phyloP scores from a whole-genome alignment of 2,329 filamentous ascomycete genomes.

The Monosporascus sp. region DNA sequence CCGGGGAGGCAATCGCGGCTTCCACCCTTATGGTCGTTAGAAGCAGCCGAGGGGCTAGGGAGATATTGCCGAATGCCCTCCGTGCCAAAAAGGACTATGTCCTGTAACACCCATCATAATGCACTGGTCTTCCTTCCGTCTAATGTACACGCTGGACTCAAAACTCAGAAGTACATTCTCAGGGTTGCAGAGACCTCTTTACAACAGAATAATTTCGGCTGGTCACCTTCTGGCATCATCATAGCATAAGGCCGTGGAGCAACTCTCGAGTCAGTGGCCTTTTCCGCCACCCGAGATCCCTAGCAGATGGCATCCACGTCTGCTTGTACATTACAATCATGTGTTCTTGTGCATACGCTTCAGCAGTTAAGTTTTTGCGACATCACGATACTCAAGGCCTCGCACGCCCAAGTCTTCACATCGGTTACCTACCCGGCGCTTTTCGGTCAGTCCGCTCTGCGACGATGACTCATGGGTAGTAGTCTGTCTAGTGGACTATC shows the following conservation, averaged over 20 bases:
- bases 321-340: slow-evolving; percentile 8
- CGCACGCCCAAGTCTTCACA: no score
- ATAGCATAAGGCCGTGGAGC: neutral
- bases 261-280: neutral
- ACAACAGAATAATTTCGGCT: neutral
- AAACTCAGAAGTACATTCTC: no score
- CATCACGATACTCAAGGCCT: no score
- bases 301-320: slow-evolving; percentile 7
- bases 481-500: no score
- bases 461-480: no score
- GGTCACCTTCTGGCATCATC: neutral
- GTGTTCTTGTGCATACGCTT: slow-evolving; percentile 3
- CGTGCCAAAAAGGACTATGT: neutral
- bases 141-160: no score
- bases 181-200: no score
- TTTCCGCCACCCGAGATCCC: neutral
- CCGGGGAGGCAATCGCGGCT: slow-evolving; percentile 67
- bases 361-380: neutral
- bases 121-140: neutral
- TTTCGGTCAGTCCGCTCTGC: no score
- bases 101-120: neutral
- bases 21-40: slow-evolving; percentile 63
- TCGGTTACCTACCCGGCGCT: no score
- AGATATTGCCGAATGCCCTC: neutral
- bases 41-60: neutral